Evolutionary conservation across 1,139 yeast species (phyloP), one percentile per base, ranked within the genome.

Genomic region (Geotrichum klebahnii): DNA sequence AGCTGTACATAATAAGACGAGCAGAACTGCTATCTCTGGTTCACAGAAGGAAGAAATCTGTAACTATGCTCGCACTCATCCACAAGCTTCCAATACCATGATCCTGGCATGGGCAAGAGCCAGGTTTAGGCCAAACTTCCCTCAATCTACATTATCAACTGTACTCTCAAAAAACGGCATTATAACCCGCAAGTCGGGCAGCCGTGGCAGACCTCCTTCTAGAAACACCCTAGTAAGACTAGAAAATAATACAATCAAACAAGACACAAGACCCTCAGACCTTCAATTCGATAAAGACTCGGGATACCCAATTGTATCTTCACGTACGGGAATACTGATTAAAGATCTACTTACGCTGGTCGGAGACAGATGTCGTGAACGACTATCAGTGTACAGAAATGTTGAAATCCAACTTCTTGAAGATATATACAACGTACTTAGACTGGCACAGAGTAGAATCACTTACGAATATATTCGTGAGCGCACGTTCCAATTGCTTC

Each of bases 111-210:
- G 41, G 42, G 48, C 36, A 2, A 17, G 40, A 10, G 14, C 23
- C 9, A 24, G 14, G 16, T 12, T 20, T 26, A 17, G 48, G n/a
- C 35, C 41, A 12, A 22, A 17, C 34, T 44, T 44, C 24, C 41
- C 35, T 26, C 48, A 44, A 35, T 44, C 48, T 9, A 44, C 48
- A 3, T 26, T 44, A 5, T 44, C 48, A 16, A 44, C 42, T 16
- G 3, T 44, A 14, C 41, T 44, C 33, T 14, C 23, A 10, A 44
- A 26, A 28, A 23, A 33, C 14, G 32, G 40, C 40, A 22, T 44
- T 12, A 44, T 22, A 4, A 42, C 34, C 23, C 24, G 31, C 16
- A 26, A 36, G 34, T 24, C 19, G 5, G 48, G 38, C 10, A n/a
- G 38, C 14, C 14, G 46, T 9, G 48, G 48, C 8, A 19, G 48